Base-by-base conservation (phyloP, 2,329 filamentous ascomycete species). In the Trichoderma sp. region DNA sequence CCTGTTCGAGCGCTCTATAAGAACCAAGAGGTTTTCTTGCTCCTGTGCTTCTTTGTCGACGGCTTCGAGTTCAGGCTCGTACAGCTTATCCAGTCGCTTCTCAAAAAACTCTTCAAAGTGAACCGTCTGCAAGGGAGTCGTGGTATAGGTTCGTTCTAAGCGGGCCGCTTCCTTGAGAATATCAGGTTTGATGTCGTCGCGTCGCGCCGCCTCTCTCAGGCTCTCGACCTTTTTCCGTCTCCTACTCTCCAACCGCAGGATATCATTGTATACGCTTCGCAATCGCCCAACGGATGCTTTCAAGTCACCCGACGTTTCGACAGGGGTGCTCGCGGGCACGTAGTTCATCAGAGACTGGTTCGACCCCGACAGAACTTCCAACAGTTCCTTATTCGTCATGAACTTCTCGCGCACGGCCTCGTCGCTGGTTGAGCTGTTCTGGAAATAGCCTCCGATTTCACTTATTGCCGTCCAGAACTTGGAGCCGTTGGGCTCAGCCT, bases 101-200 rank as follows among this genome's bases (percentile, higher is more conserved):
- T 97, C 92, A 71, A 98, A 97, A 56, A 98, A 90, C 64, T 89
- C 87, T 74, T 99, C 95, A 74, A 99, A 98, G 74, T 97, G 93
- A 3, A 92, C 91, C 0, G 94, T 90, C 60, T 93, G 91, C 61
- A 99, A 90, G 12, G 89, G 87, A 42, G 94, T 93, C 79, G 92
- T 92, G 0, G 93, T 92, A 70, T 93, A 94, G 68, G 92, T 90
- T 54, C 94, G 88, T 80, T 98, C 95, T 13, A 98, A 83, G 9
- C 93, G 88, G 39, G 91, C 90, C 2, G 94, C 90, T 82, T 98
- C 94, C 58, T 87, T 86, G 25, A 97, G 83, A 4, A 99, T 90
- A 59, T 93, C 92, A 0, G 88, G 86, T 74, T 93, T 93, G 73
- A 98, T 94, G 77, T 98, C 94, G 78, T 99, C 95, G 25, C 88